phyloP scores from a whole-genome alignment of 2,329 filamentous ascomycete genomes.

The Penicillium fuscoglaucum region DNA sequence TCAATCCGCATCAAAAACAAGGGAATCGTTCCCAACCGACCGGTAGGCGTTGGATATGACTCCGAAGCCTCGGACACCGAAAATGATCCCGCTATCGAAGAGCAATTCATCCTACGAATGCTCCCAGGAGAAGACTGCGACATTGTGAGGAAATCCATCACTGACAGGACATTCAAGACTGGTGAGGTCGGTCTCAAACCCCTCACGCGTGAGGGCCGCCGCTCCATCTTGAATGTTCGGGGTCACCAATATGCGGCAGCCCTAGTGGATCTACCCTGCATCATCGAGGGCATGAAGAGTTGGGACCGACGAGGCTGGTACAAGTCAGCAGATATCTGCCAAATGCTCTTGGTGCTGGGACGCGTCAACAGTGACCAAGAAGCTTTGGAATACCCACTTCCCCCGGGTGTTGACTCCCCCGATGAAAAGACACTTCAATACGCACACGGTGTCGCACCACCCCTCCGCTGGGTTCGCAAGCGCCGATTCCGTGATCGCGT shows the following conservation, averaged over 20 bases:
- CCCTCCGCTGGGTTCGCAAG: slow-evolving; percentile 81
- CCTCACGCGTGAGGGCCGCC: slow-evolving; percentile 65
- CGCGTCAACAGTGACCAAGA: slow-evolving; percentile 66
- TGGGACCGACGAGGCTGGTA: slow-evolving; percentile 87
- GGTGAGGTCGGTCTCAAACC: slow-evolving; percentile 80
- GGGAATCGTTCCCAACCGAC: slow-evolving; percentile 67
- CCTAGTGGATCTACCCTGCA: slow-evolving; percentile 80
- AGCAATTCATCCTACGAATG: slow-evolving; percentile 89
- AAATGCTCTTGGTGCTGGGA: slow-evolving; percentile 81
- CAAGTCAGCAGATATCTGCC: slow-evolving; percentile 84
- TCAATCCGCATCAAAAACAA: slow-evolving; percentile 63
- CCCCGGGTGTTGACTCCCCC: slow-evolving; percentile 62
- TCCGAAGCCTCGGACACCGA: slow-evolving; percentile 93
- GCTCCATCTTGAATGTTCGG: slow-evolving; percentile 70
- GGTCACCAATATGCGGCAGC: slow-evolving; percentile 72
- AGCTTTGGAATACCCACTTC: slow-evolving; percentile 66
- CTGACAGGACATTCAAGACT: slow-evolving; percentile 71
- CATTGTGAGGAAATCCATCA: slow-evolving; percentile 73
- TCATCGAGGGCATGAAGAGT: slow-evolving; percentile 88
- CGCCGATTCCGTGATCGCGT: slow-evolving; percentile 81
- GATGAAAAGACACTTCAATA: slow-evolving; percentile 66
- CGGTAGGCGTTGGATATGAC: slow-evolving; percentile 87
- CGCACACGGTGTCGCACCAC: slow-evolving; percentile 83
- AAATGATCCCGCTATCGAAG: slow-evolving; percentile 81
- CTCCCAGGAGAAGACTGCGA: slow-evolving; percentile 81